These are phyloP conservation scores for Croton laevigatus DNA, from an alignment of 441 rosid genomes.

Conservation along the genomic window DNA sequence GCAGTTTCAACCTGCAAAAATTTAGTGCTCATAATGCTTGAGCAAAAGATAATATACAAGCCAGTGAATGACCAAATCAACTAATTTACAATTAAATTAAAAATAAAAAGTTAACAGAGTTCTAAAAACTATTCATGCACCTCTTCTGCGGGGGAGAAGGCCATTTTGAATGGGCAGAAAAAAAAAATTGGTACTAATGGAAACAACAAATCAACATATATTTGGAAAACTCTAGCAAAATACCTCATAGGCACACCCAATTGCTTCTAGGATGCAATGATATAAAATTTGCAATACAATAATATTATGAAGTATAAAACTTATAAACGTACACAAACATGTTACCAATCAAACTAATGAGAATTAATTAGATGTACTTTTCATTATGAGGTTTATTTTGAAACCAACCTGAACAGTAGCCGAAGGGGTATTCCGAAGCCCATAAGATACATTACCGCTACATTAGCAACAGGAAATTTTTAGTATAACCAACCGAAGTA, in stretches of 20 bases:
- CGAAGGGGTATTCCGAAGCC: conserved; percentile 81
- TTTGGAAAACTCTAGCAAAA: conserved; percentile 6
- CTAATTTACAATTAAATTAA: background rate
- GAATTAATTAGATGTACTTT: background rate
- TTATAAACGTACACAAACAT: background rate
- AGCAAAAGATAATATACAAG: background rate
- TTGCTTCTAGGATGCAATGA: conserved; percentile 2
- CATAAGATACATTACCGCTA: conserved; percentile 79
- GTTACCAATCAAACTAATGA: background rate
- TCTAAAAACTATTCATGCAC: background rate
- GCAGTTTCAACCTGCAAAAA: conserved; percentile 67
- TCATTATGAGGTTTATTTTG: background rate
- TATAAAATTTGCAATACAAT: background rate
- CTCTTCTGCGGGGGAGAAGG: background rate
- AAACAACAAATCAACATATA: background rate
- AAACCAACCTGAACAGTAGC: conserved; percentile 62
- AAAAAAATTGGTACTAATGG: background rate
- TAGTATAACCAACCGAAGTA: conserved; percentile 10
- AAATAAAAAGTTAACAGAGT: background rate
- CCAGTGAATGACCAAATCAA: conserved; percentile 3
- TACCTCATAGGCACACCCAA: background rate
- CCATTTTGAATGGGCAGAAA: background rate
- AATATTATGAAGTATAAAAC: background rate
- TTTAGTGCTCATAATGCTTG: background rate
- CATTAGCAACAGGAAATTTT: conserved; percentile 33